Conservation (phyloP, 176 grass and related monocot genomes). For the Carex pumila region DNA sequence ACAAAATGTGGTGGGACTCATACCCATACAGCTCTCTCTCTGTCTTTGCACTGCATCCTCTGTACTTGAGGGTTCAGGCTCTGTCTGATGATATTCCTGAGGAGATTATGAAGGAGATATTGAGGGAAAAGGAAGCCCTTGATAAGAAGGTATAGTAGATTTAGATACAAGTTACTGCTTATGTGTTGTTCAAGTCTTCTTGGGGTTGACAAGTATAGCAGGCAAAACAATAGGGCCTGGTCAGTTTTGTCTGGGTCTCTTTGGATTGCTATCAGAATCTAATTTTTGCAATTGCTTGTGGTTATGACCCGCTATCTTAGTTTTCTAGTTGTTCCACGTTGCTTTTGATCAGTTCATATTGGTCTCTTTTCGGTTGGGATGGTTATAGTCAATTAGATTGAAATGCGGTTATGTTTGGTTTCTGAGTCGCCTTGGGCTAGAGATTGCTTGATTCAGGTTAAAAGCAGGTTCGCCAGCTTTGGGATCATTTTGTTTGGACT, state of each 20-base stretch:
- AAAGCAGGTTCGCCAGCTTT: background rate
- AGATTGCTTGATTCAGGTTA: background rate
- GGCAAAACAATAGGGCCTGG: background rate
- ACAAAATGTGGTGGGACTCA: conserved; percentile 99
- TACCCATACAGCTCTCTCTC: conserved; percentile 99
- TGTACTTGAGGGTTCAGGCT: conserved; percentile 89
- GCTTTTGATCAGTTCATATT: background rate
- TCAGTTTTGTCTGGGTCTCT: background rate
- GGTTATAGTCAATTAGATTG: background rate
- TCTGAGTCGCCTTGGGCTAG: background rate
- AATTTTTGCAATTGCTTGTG: no score
- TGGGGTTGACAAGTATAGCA: background rate
- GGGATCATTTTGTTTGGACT: background rate
- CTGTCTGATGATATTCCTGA: conserved; percentile 77
- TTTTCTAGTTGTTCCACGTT: background rate
- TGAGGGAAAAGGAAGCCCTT: conserved; percentile 47
- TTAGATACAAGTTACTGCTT: background rate
- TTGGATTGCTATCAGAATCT: background rate
- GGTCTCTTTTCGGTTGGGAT: background rate
- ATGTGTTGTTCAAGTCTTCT: background rate
- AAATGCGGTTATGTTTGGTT: background rate
- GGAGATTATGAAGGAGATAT: conserved; percentile 85
- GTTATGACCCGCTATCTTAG: background rate
- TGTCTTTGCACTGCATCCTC: conserved; percentile 86
- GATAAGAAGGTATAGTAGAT: conserved; percentile 65